Evolutionary conservation across 2,329 filamentous ascomycete genomes (phyloP).

Genomic region (Elsinoe arachidis): DNA sequence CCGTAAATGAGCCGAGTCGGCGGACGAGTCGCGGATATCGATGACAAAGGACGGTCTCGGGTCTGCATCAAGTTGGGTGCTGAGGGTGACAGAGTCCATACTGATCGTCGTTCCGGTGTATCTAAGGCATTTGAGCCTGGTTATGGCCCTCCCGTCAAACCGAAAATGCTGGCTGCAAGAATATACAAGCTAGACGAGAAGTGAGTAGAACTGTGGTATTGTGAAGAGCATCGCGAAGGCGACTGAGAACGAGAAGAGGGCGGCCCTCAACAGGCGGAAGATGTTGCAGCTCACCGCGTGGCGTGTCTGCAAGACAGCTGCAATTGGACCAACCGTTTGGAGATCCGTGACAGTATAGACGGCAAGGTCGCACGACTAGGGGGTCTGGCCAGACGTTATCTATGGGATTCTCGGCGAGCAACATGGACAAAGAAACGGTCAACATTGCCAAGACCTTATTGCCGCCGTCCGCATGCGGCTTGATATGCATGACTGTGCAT

Average conservation of each 20-base stretch:
- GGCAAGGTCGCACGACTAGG: neutral
- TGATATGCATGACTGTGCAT: neutral
- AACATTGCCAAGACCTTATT: neutral
- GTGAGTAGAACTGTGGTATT: neutral
- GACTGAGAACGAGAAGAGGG: neutral
- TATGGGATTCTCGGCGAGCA: neutral
- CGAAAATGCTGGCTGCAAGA: neutral
- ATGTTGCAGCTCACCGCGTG: neutral
- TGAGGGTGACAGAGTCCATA: constrained; percentile 4
- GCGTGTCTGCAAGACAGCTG: neutral
- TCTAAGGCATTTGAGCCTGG: neutral
- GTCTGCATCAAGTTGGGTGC: constrained; percentile 4
- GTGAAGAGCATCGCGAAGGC: neutral
- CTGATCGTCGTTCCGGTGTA: neutral
- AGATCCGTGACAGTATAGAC: neutral
- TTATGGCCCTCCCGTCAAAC: neutral
- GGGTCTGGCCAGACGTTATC: neutral
- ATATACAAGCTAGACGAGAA: neutral
- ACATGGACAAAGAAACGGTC: constrained; percentile 2
- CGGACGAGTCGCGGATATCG: neutral
- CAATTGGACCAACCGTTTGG: neutral
- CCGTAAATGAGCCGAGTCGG: neutral
- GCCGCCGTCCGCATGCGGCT: neutral
- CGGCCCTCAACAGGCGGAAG: neutral
- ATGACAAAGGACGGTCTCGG: constrained; percentile 6